Evolutionary conservation across 495 filamentous ascomycete species (phyloP).

Genomic region (Lasiosphaeria ovina): DNA sequence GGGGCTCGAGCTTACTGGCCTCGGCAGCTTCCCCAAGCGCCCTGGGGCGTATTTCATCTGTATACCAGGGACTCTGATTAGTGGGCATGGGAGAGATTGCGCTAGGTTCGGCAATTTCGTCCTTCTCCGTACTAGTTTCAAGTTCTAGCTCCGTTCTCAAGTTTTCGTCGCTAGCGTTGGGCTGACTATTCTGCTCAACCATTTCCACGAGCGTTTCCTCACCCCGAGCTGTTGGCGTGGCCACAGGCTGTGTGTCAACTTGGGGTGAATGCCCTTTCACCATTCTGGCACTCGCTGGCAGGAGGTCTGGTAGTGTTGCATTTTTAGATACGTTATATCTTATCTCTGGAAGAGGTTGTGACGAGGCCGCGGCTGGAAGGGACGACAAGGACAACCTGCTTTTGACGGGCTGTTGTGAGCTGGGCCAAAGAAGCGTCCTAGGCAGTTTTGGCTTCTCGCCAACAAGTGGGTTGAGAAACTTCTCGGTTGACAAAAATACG

Average conservation of each 20-base stretch:
- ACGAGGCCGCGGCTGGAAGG: neutral
- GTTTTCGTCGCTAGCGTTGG: neutral
- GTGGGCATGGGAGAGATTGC: neutral
- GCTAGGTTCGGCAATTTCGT: neutral
- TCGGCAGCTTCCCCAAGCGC: neutral
- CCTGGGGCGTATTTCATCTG: neutral
- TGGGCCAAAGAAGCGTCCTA: conserved; percentile 30
- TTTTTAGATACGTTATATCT: neutral
- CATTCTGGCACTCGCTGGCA: neutral
- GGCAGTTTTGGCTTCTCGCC: conserved; percentile 5
- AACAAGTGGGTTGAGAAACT: conserved; percentile 15
- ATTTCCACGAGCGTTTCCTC: neutral
- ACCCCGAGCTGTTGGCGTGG: neutral
- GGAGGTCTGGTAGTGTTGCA: neutral
- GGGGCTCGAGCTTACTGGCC: neutral
- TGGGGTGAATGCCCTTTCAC: neutral
- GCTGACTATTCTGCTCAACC: neutral
- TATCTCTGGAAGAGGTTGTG: neutral
- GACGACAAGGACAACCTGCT: neutral
- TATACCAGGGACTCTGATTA: conserved; percentile 7
- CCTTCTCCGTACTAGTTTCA: neutral
- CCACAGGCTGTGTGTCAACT: neutral
- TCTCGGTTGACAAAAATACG: conserved; percentile 22
- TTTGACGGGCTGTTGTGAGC: neutral
- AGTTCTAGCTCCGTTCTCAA: neutral